Conservation (phyloP, 1,139 yeast genomes). For the Debaryomyces psychrophilus region DNA sequence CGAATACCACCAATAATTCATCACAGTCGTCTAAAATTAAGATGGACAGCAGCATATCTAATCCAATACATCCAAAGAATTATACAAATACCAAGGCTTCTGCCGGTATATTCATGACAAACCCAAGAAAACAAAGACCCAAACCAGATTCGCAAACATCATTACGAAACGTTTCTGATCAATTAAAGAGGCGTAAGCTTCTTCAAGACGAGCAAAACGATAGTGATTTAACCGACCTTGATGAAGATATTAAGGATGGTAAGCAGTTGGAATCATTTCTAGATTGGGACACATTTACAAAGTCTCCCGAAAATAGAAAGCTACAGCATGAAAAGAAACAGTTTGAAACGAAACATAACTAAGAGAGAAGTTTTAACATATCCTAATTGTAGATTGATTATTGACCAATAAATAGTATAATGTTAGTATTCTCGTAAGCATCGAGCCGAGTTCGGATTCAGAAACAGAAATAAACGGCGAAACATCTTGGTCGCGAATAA, state of each 20-base stretch:
- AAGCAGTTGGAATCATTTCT: slow-evolving; percentile 17
- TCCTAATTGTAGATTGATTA: background rate
- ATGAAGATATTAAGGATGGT: slow-evolving; percentile 22
- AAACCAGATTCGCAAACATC: background rate
- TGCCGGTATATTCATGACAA: slow-evolving; percentile 3
- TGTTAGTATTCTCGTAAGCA: background rate
- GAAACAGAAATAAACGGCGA: background rate
- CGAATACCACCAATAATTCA: background rate
- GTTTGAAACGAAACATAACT: slow-evolving; percentile 1
- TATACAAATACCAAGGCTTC: background rate
- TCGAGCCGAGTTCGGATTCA: slow-evolving; percentile 4
- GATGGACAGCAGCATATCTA: background rate
- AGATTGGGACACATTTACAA: slow-evolving; percentile 11
- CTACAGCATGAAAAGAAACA: slow-evolving; percentile 5
- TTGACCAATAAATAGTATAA: background rate
- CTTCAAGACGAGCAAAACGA: slow-evolving; percentile 19
- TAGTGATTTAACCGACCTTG: slow-evolving; percentile 29
- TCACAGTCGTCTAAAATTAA: background rate
- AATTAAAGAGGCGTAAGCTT: slow-evolving; percentile 3
- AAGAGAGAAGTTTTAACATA: too few relatives aligned
- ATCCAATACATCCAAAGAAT: background rate
- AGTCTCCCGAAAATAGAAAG: slow-evolving; percentile 8
- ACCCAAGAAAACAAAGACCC: slow-evolving; percentile 5
- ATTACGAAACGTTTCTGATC: slow-evolving; percentile 4
- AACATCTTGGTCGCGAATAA: background rate